Conservation (phyloP, 2,329 filamentous ascomycete genomes). For the Torrubiellomyces zombiae region DNA sequence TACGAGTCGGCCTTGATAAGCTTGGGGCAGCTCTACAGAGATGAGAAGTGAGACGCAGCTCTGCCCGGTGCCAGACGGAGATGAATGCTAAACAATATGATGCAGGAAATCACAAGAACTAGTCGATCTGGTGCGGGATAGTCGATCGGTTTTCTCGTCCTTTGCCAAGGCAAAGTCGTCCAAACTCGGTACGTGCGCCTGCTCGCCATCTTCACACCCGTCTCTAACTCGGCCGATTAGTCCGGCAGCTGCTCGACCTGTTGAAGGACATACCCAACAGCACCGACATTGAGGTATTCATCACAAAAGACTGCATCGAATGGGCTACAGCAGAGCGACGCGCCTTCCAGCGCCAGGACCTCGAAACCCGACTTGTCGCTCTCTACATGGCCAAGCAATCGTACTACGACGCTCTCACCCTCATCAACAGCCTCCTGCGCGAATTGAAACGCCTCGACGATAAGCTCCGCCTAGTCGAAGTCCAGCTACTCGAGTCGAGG, state of each 20-base stretch:
- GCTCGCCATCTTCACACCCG: too few relatives aligned
- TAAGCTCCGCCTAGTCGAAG: constrained; percentile 94
- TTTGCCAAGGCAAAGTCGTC: constrained; percentile 99
- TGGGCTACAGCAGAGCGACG: constrained; percentile 92
- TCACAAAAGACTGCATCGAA: constrained; percentile 98
- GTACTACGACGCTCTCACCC: constrained; percentile 89
- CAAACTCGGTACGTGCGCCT: constrained; percentile 69
- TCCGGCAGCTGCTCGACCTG: constrained; percentile 90
- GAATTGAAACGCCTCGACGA: constrained; percentile 97
- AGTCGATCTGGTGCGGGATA: constrained; percentile 77
- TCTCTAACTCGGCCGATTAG: too few relatives aligned
- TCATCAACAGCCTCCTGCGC: constrained; percentile 90
- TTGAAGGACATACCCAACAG: constrained; percentile 89
- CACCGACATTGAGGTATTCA: constrained; percentile 80
- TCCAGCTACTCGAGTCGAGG: constrained; percentile 89
- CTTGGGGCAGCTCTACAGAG: constrained; percentile 81
- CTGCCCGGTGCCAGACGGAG: not conserved
- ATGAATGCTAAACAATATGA: constrained; percentile 2
- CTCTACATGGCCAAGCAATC: constrained; percentile 96
- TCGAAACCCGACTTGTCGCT: constrained; percentile 84
- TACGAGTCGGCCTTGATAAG: constrained; percentile 82
- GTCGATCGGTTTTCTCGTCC: constrained; percentile 77
- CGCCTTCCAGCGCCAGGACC: constrained; percentile 92
- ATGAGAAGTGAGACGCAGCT: constrained; percentile 49
- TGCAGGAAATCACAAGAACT: constrained; percentile 64